Percentiles rank a stretch among this genome's conserved stretches.
Conservation (phyloP, 2,329 filamentous ascomycete species). For the Neofusicoccum ribis region DNA sequence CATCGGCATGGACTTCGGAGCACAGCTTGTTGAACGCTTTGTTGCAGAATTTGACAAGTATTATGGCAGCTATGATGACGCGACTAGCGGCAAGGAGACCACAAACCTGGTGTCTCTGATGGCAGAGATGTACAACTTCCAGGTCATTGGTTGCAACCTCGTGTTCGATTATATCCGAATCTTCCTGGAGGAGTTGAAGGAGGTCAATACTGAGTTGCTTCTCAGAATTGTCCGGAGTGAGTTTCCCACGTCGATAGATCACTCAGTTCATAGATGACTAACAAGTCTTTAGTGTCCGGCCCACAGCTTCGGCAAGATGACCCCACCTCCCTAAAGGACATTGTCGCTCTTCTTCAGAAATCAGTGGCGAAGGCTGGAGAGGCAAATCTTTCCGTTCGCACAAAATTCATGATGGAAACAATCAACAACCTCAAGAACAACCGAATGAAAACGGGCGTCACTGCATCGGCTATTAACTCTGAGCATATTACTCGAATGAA, state of each 20-base stretch:
- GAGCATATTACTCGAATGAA: constrained; percentile 88
- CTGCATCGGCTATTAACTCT: constrained; percentile 69
- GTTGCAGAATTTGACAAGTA: constrained; percentile 72
- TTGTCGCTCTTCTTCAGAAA: constrained; percentile 75
- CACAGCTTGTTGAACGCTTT: constrained; percentile 76
- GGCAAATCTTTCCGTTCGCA: constrained; percentile 75
- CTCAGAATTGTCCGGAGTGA: constrained; percentile 75
- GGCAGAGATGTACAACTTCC: constrained; percentile 88
- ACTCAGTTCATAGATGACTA: constrained; percentile 9
- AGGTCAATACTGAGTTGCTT: constrained; percentile 84
- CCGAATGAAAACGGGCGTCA: constrained; percentile 73
- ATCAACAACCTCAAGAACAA: constrained; percentile 96
- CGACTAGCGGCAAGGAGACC: constrained; percentile 57
- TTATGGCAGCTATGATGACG: constrained; percentile 50
- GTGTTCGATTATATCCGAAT: constrained; percentile 89
- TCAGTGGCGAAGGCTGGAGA: constrained; percentile 68
- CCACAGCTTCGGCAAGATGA: constrained; percentile 86
- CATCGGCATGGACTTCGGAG: constrained; percentile 85
- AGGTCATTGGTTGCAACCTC: constrained; percentile 77
- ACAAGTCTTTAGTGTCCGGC: constrained; percentile 58
- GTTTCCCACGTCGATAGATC: constrained; percentile 20
- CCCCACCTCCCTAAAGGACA: constrained; percentile 82
- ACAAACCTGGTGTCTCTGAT: constrained; percentile 81
- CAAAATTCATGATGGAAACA: constrained; percentile 96
- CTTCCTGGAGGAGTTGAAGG: constrained; percentile 72